These are phyloP conservation scores for Pterocarpus macrocarpus DNA, from an alignment of 306 rosid species.

Conservation along the genomic window DNA sequence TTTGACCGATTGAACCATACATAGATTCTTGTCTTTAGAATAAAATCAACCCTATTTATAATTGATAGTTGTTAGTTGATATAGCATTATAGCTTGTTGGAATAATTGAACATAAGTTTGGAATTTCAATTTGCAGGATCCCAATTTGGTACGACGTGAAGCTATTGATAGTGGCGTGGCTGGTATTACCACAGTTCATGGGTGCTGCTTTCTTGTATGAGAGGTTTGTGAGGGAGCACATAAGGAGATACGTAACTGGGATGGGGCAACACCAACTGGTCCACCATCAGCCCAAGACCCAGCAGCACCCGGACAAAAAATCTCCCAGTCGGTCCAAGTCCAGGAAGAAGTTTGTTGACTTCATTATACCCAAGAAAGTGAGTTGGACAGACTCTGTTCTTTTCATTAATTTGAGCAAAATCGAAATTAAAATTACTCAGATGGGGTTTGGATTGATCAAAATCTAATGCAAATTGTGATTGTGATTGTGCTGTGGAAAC, in stretches of 20 bases:
- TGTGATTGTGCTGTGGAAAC: not conserved
- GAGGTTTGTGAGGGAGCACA: constrained; percentile 71
- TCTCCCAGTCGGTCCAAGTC: constrained; percentile 51
- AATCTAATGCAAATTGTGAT: not conserved
- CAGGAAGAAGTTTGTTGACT: constrained; percentile 66
- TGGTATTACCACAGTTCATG: constrained; percentile 87
- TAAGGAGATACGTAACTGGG: constrained; percentile 53
- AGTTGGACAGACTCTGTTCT: not conserved
- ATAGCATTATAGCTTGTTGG: not conserved
- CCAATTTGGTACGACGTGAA: constrained; percentile 93
- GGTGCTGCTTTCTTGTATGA: constrained; percentile 93
- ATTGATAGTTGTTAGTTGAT: not conserved
- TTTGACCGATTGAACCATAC: not conserved
- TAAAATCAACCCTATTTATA: not conserved
- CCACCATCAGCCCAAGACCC: not conserved
- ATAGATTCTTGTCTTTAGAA: not conserved
- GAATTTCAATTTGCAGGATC: constrained; percentile 59
- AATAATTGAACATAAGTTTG: not conserved
- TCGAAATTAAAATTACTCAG: not conserved
- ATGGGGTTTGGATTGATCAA: not conserved
- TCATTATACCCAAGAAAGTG: constrained; percentile 70
- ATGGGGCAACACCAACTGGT: constrained; percentile 14
- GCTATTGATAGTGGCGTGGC: constrained; percentile 82
- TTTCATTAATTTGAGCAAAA: not conserved
- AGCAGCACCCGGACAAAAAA: not conserved